A percentile compares a stretch with the other conserved stretches of the same genome.
Conservation (phyloP, 345 rosid genomes). For the Acer campestre region DNA sequence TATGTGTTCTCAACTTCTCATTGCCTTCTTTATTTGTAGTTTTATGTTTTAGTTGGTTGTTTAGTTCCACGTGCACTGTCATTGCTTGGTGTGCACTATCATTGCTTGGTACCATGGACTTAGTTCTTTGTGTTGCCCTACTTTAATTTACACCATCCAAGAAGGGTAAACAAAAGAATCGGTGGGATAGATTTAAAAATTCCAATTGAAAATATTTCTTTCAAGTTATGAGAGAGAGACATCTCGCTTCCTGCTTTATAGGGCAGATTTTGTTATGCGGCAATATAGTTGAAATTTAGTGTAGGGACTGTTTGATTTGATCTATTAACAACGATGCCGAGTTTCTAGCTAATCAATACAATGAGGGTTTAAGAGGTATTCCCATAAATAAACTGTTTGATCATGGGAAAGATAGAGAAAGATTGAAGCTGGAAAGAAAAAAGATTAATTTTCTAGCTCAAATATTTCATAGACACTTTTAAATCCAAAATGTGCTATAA, state of each 20-base stretch:
- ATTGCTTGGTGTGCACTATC: conserved; percentile 4
- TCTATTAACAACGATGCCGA: neutral
- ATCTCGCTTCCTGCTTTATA: neutral
- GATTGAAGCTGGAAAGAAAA: neutral
- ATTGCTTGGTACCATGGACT: conserved; percentile 1
- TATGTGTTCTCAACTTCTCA: conserved; percentile 24
- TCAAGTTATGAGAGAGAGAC: neutral
- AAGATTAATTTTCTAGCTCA: neutral
- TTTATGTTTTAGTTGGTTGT: conserved; percentile 14
- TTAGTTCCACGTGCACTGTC: conserved; percentile 12
- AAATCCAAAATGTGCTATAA: neutral
- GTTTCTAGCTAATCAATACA: neutral
- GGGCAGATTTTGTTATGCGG: neutral
- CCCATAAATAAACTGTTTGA: neutral
- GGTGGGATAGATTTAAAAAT: neutral
- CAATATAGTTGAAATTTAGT: neutral
- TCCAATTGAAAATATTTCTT: neutral
- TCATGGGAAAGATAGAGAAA: neutral
- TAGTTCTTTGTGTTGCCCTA: neutral
- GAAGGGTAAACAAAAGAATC: neutral
- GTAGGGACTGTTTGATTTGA: neutral
- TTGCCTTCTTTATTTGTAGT: neutral
- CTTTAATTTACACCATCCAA: neutral
- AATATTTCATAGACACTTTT: neutral
- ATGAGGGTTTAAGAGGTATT: conserved; percentile 2